Percentiles rank a stretch among this genome's conserved stretches.
These are phyloP conservation scores for Dendrobium officinale DNA, from an alignment of 106 monocot genomes.

Conservation along the genomic window DNA sequence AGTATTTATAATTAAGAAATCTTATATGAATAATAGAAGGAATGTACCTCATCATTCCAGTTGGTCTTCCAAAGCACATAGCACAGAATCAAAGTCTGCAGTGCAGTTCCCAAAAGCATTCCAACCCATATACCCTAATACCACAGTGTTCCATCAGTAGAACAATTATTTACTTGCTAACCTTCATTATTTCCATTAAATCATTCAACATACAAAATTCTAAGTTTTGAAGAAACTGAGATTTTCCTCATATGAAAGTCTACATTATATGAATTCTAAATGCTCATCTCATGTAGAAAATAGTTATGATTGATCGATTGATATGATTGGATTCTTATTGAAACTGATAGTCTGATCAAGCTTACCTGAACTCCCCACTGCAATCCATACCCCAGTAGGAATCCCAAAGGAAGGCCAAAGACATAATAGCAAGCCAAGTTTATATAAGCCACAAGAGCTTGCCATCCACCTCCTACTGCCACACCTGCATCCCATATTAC, in stretches of 20 bases:
- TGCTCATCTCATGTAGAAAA: too few species aligned
- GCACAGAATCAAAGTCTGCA: constrained; percentile 54
- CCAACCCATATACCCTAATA: constrained; percentile 89
- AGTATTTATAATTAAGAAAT: background rate
- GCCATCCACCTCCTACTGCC: constrained; percentile 72
- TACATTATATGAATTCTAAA: too few species aligned
- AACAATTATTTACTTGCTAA: too few species aligned
- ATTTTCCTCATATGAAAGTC: too few species aligned
- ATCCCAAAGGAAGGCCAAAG: constrained; percentile 50
- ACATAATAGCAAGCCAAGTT: constrained; percentile 58
- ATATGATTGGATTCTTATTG: background rate
- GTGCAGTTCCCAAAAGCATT: constrained; percentile 71
- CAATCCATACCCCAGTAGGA: constrained; percentile 31
- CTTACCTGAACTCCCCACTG: constrained; percentile 21
- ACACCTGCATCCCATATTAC: constrained; percentile 36
- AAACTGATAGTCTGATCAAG: background rate
- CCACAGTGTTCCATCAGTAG: background rate
- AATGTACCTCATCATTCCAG: constrained; percentile 55
- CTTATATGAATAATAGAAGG: background rate
- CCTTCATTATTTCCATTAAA: too few species aligned
- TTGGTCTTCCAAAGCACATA: constrained; percentile 51
- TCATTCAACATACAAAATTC: too few species aligned
- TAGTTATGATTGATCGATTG: too few species aligned
- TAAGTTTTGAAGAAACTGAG: too few species aligned
- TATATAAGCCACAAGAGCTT: constrained; percentile 49